These are phyloP conservation scores for Nicotiana tabacum DNA, from an alignment of 257 asterid genomes.

Conservation along the genomic window DNA sequence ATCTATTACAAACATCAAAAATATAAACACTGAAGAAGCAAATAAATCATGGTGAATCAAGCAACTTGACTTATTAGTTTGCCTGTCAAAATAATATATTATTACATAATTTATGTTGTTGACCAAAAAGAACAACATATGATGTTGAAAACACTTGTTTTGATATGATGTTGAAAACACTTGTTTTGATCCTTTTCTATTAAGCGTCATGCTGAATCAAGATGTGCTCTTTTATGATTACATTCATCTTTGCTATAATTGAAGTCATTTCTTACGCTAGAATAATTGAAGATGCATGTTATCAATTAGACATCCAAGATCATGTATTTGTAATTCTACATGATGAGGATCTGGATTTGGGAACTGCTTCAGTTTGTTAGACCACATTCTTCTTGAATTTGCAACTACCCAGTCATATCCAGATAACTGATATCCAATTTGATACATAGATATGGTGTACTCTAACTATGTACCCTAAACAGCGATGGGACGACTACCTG, in stretches of 20 bases:
- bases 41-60: not conserved
- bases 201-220: too few species aligned
- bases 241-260: not conserved
- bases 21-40: not conserved
- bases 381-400: not conserved
- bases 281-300: not conserved
- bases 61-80: not conserved
- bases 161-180: not conserved
- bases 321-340: not conserved
- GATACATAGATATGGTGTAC: not conserved
- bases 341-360: not conserved
- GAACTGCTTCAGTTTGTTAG: not conserved
- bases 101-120: not conserved
- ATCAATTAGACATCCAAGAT: not conserved
- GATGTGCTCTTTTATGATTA: not conserved
- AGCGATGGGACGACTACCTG: not conserved
- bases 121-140: too few species aligned
- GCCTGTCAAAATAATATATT: not conserved
- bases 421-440: not conserved
- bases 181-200: too few species aligned
- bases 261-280: not conserved
- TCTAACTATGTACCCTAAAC: not conserved
- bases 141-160: too few species aligned
- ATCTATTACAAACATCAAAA: not conserved
- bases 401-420: not conserved